Conservation (phyloP, 495 filamentous ascomycete species). For the Neurospora discreta region DNA sequence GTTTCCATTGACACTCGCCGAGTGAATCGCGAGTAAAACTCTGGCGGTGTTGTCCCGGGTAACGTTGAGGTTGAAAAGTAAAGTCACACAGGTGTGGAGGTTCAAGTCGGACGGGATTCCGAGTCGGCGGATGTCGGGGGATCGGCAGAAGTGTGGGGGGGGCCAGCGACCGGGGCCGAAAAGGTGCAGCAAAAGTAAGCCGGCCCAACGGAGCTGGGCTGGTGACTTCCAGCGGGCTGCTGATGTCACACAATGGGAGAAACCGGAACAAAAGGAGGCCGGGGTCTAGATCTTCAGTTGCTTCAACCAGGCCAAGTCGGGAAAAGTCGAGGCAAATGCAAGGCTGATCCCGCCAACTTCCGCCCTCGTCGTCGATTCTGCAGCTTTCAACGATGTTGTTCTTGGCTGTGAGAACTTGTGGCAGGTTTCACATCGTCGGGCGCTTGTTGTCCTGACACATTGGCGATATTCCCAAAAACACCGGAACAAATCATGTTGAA, state of each 20-base stretch:
- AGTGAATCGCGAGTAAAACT: background rate
- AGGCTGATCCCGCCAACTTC: slow-evolving; percentile 7
- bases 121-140: slow-evolving; percentile 18
- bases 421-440: background rate
- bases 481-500: background rate
- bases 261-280: slow-evolving; percentile 9
- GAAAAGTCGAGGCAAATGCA: slow-evolving; percentile 1
- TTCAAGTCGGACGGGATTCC: slow-evolving; percentile 1
- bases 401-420: background rate
- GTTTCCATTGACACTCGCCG: too few relatives aligned
- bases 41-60: background rate
- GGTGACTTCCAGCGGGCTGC: background rate
- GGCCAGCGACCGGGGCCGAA: slow-evolving; percentile 1
- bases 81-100: background rate
- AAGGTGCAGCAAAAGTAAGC: background rate
- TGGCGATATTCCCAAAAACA: background rate
- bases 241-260: slow-evolving; percentile 14
- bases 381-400: background rate
- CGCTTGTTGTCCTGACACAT: background rate
- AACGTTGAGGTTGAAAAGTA: background rate
- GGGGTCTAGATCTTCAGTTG: background rate
- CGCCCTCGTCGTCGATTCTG: background rate
- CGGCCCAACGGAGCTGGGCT: slow-evolving; percentile 8
- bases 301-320: background rate
- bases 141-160: slow-evolving; percentile 11